Evolutionary conservation across 2,329 filamentous ascomycete genomes (phyloP), one percentile per base, ranked within the genome.

Genomic region (Verticillium alfalfae): DNA sequence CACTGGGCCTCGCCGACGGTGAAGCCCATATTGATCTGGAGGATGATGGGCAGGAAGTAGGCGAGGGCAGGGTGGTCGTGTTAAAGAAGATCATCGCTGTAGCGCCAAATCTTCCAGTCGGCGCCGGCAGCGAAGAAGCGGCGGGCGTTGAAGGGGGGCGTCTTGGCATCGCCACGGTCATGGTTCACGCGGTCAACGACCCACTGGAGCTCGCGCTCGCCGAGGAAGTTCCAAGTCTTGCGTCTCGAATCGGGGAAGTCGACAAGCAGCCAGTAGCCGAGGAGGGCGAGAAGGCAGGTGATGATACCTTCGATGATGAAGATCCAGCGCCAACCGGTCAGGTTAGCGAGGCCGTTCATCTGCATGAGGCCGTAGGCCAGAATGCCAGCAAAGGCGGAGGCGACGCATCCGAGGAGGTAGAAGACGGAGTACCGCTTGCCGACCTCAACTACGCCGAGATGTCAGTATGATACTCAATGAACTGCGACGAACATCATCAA

Each of bases 21-120:
- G 77, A 91, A 93, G 15, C 84, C 83, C 79, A 93, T 84, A 71
- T 78, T 82, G 39, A 68, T 68, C 58, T 78, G 74, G 15, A 96
- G 84, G 67, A 95, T 91, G 68, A 93, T 85, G 7, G 91, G 91
- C 4, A 93, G 76, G 70, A 93, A 94, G 73, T 90, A 94, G 2
- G 90, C 88, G 9, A 95, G 83, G 0, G 90, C 86, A 91, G 84
- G 12, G 89, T 90, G 0, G 90, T 92, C 2, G 85, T 84, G 72
- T 85, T 85, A 76, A 86, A 85, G 70, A 84, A 84, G 67, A 88
- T 79, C 66, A 86, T 67, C 60, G 81, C 84, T n/a, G 67, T 87
- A 89, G 0, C 73, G 79, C 87, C 87, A 90, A 62, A 88, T 77
- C 71, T 84, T 84, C 77, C 76, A 80, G 74, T 88, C 83, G 2